Base-by-base conservation (phyloP, 2,329 filamentous ascomycete species). In the Tolypocladium tundrense region DNA sequence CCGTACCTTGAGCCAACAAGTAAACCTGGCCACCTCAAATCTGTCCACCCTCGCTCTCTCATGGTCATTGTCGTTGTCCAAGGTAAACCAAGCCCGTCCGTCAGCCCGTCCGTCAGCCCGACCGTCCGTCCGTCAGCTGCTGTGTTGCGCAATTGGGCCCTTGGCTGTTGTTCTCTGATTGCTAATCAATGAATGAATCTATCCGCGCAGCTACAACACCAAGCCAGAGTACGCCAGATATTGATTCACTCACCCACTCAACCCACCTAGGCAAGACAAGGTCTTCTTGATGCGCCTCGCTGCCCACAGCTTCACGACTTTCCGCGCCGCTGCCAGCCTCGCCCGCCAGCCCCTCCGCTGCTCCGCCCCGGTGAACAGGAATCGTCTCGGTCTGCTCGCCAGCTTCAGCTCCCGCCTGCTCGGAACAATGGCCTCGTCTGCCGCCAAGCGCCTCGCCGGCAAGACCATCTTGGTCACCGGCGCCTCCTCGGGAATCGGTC, bases 401-500 rank as follows among this genome's bases (percentile, higher is more conserved):
- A 3, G 48, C 27, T 13, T 51, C 48, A 51, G 48, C 48, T 5
- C 31, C 48, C 48, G 48, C 31, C 48, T 37, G 31, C 10, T 37
- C 31, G 19, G 48, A 42, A 35, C 27, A 33, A 81, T 81, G 78
- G 68, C 76, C 41, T 74, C 80, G 40, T 74, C 80, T 68, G 85
- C 88, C 75, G 81, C 81, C 62, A 88, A 91, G 73, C 91, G 93
- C 77, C 89, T 99, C 60, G 82, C 88, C 68, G 91, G 91, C 82
- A 97, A 97, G 78, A 97, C 91, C 5, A 79, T 97, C 59, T 75
- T 97, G 58, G 83, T 99, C 62, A 97, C 94, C 6, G 94, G 94
- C 58, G 94, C 94, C 39, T 94, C 88, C 4, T 95, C 91, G 24
- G 94, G 94, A 61, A 97, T 99, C 73, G 94, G 94, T 31, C 84